These are phyloP conservation scores for Tuber calosporum DNA, from an alignment of 495 filamentous ascomycete species.

Conservation along the genomic window DNA sequence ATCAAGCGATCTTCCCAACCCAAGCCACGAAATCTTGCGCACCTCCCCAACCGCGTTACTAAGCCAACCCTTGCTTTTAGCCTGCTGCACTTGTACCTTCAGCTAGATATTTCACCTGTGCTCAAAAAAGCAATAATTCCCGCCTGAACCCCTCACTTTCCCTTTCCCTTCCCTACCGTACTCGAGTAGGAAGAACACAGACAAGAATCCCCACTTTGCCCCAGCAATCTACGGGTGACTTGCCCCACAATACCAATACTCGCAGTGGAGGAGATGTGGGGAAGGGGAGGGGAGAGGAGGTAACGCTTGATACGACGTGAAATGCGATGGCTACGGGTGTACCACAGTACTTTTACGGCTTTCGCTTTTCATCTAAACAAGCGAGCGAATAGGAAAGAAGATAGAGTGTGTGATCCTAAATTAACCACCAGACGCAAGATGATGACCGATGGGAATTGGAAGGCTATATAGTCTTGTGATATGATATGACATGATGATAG, in stretches of 20 bases:
- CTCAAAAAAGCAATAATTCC: neutral
- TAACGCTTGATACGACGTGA: neutral
- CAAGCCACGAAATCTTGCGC: neutral
- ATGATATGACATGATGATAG: neutral
- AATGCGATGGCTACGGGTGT: neutral
- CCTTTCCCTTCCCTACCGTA: neutral
- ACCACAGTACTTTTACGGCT: neutral
- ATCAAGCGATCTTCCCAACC: neutral
- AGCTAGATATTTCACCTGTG: conserved; percentile 4
- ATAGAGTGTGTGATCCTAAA: neutral
- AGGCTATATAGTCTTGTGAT: neutral
- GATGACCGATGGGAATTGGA: neutral
- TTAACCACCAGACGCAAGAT: neutral
- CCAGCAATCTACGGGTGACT: neutral
- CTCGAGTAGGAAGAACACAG: neutral
- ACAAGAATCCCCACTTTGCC: neutral
- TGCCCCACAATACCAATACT: neutral
- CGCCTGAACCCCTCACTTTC: neutral
- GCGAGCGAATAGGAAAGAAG: neutral
- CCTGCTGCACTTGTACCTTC: neutral
- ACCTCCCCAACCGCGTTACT: neutral
- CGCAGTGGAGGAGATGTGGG: neutral
- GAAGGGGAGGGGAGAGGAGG: neutral
- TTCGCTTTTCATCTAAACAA: neutral
- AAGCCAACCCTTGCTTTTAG: conserved; percentile 2